Base-by-base conservation (phyloP, 176 grass and related monocot species). In the Carex littledalei region DNA sequence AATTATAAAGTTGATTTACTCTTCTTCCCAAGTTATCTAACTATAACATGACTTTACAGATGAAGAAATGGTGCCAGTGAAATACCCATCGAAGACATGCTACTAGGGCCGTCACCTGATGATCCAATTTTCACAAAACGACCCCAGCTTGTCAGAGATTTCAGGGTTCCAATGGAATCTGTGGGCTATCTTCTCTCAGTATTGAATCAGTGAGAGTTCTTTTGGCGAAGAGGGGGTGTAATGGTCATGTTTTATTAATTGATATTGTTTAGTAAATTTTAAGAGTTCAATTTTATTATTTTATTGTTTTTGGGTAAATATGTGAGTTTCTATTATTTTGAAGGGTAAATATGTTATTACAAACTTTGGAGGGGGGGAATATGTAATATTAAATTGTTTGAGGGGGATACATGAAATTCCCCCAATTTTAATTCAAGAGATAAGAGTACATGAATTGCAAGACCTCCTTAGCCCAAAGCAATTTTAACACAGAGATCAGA, bases 11-110 rank as follows among this genome's bases (percentile, higher is more conserved):
- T 56, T 56, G 12, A 17, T 6, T 17, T 78, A 29, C 1, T 56
- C 50, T 56, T 49, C 26, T 31, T 56, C 52, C 21, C 24, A 78
- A 78, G 12, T 55, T 32, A 78, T 78, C 49, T 78, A 32, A 78
- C 50, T 81, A 67, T 86, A 62, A 86, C 69, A 31, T 90, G 18
- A 81, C 24, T 90, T 85, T 61, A 64, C 92, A 92, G 90, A 84
- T 24, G 83, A 85, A 67, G 85, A 90, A 63, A 75, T 81, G 45
- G 18, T 34, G 5, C 58, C 71, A 65, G 47, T 94, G 76, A 89
- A 86, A 76, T 92, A 97, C 82, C 95, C 61, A 94, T 98, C 82
- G 95, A 98, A 79, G 95, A 98, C 85, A 78, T 91, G 78, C 85
- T 93, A 84, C 73, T 94, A 55, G 78, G 86, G 56, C 80, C 87